Base-by-base conservation (phyloP, 2,329 filamentous ascomycete genomes). In the Fusarium sp. region DNA sequence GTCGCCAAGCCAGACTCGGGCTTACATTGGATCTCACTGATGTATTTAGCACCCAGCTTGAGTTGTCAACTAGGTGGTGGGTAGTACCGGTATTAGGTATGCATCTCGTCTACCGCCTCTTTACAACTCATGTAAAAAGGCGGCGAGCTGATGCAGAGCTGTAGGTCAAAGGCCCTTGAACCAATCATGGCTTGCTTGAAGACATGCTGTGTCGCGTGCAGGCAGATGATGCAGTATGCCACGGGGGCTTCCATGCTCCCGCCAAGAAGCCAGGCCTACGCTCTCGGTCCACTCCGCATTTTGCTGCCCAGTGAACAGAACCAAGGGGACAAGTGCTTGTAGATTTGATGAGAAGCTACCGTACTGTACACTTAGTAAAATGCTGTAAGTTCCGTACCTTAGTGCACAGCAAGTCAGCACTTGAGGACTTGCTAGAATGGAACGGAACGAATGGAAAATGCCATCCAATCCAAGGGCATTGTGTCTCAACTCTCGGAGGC, bases 151-250 rank as follows among this genome's bases (percentile, higher is more conserved):
- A 55, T 45, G 41, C 42, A 39, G 34, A 41, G 32, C 43, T 64
- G 59, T 44, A 48, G n/a, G 25, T 49, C 42, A 29, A 29, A 13
- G 28, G 31, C 10, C 11, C n/a, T 57, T 9, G 7, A 22, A n/a
- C 62, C 57, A 65, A 65, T 65, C 52, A 59, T 28, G 26, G 13
- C 44, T 41, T 19, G 10, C 28, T 32, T 35, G 50, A 28, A 46
- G 45, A 29, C 22, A 53, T 40, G 32, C 36, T 48, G 62, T 65
- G 62, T 65, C 61, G 61, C 61, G 61, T 65, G 61, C 61, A 61
- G 61, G 61, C 61, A 61, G 61, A 50, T 34, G 31, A 49, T 56
- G 26, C 57, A 47, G 52, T 46, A 38, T 57, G 57, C 61, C 61
- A 65, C 52, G 34, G 48, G 56, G 44, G 31, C 31, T 54, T 48